Evolutionary conservation across 805 yeast genomes (phyloP).

Genomic region (Spathaspora sp.): DNA sequence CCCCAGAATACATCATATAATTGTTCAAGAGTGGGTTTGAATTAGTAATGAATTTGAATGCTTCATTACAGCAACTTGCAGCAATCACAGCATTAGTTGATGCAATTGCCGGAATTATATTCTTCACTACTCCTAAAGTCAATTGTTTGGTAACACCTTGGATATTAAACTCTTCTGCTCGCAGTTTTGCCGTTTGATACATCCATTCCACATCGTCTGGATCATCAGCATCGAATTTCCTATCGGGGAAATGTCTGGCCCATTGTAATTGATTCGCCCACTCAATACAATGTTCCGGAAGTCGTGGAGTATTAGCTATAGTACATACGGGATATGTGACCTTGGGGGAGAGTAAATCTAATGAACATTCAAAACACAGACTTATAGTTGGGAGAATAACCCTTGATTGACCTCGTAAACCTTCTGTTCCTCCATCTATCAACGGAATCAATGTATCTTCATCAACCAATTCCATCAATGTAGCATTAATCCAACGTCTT

Average conservation of each 20-base stretch:
- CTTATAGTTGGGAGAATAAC: slow-evolving; percentile 81
- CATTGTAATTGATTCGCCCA: slow-evolving; percentile 80
- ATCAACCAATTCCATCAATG: slow-evolving; percentile 61
- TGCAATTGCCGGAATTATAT: slow-evolving; percentile 91
- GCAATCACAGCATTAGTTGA: slow-evolving; percentile 92
- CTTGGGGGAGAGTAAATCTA: slow-evolving; percentile 64
- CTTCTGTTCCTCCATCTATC: slow-evolving; percentile 95
- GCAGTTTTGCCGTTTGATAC: slow-evolving; percentile 44
- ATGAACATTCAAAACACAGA: slow-evolving; percentile 91
- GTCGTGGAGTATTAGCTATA: slow-evolving; percentile 87
- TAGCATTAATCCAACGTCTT: slow-evolving; percentile 80
- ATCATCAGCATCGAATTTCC: slow-evolving; percentile 62
- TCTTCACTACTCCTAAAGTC: slow-evolving; percentile 84
- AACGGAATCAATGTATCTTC: slow-evolving; percentile 42
- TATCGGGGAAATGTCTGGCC: slow-evolving; percentile 49
- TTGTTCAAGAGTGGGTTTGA: slow-evolving; percentile 65
- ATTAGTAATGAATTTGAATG: slow-evolving; percentile 72
- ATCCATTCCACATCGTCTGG: slow-evolving; percentile 66
- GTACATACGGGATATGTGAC: slow-evolving; percentile 87
- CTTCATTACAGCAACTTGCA: slow-evolving; percentile 83
- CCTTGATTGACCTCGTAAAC: slow-evolving; percentile 87
- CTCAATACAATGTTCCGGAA: slow-evolving; percentile 92
- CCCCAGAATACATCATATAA: slow-evolving; percentile 86
- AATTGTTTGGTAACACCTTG: slow-evolving; percentile 70
- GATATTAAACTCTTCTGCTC: slow-evolving; percentile 68